A percentile compares a stretch with the other conserved stretches of the same genome.
Conservation (phyloP, 2,329 filamentous ascomycete species). For the Calonectria pseudoreteaudii region DNA sequence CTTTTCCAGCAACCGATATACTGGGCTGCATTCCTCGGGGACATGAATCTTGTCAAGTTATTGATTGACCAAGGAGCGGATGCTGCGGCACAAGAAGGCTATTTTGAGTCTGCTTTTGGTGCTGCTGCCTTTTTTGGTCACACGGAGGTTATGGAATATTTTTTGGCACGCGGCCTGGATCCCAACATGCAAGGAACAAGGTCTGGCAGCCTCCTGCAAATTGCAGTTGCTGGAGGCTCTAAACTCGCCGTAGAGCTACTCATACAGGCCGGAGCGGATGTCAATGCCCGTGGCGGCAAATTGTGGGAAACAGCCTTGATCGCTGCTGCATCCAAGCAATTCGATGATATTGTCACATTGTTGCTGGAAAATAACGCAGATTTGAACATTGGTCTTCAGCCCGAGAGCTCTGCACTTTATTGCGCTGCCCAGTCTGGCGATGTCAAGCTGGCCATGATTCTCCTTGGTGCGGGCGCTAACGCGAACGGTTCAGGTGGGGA, state of each 20-base stretch:
- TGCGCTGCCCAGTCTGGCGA: not conserved
- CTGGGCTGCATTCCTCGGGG: not conserved
- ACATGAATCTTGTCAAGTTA: not conserved
- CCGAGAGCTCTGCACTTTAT: not conserved
- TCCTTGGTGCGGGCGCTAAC: not conserved
- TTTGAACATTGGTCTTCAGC: not conserved
- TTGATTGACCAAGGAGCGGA: not conserved
- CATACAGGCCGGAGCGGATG: not conserved
- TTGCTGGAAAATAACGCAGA: not conserved
- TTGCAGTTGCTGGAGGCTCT: not conserved
- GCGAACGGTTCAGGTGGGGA: not conserved
- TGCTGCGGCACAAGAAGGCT: not conserved
- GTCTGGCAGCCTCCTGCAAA: not conserved
- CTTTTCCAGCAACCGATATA: conserved; percentile 1
- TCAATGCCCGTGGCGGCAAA: not conserved
- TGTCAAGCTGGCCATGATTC: not conserved
- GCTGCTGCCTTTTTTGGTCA: not conserved
- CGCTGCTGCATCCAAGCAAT: not conserved
- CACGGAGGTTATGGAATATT: not conserved
- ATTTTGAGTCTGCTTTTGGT: not conserved
- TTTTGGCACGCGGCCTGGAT: not conserved
- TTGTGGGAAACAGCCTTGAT: not conserved
- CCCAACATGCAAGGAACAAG: not conserved
- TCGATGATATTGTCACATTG: not conserved
- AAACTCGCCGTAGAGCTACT: not conserved